Percentiles rank a stretch among this genome's conserved stretches.
phyloP scores from a whole-genome alignment of 1,284 basidiomycete genomes.

The Malassezia brasiliensis region DNA sequence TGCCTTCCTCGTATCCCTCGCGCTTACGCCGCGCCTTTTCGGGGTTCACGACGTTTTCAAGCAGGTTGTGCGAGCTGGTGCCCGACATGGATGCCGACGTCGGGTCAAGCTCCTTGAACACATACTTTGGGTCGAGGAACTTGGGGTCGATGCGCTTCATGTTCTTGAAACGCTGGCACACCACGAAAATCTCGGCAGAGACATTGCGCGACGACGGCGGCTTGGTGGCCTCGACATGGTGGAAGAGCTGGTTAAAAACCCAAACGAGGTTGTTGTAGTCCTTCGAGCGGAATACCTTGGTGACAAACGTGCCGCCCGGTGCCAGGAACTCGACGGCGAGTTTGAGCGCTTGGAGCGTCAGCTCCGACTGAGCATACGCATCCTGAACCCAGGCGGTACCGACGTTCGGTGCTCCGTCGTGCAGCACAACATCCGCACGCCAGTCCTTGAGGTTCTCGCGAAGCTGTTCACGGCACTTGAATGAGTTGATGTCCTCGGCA shows the following conservation, averaged over 20 bases:
- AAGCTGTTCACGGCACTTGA: slow-evolving; percentile 77
- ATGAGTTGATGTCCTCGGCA: slow-evolving; percentile 87
- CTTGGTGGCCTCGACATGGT: slow-evolving; percentile 94
- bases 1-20: slow-evolving; percentile 91
- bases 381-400: slow-evolving; percentile 99
- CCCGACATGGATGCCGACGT: slow-evolving; percentile 15
- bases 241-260: slow-evolving; percentile 96
- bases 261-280: slow-evolving; percentile 98
- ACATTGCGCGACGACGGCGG: slow-evolving; percentile 97
- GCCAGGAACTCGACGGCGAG: slow-evolving; percentile 89
- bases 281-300: slow-evolving; percentile 95
- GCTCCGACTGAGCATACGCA: slow-evolving; percentile 92
- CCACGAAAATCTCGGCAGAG: slow-evolving; percentile 98
- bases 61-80: slow-evolving; percentile 36
- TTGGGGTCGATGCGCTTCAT: slow-evolving; percentile 94
- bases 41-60: slow-evolving; percentile 80
- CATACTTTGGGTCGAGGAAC: slow-evolving; percentile 93
- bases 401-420: slow-evolving; percentile 99
- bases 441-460: slow-evolving; percentile 88
- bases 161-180: slow-evolving; percentile 88
- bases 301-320: slow-evolving; percentile 82
- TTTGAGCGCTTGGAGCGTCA: slow-evolving; percentile 90
- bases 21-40: slow-evolving; percentile 89
- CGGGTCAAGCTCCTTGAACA: slow-evolving; percentile 78
- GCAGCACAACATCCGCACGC: slow-evolving; percentile 97